phyloP scores from a whole-genome alignment of 345 rosid genomes.

The Physaria fendleri region DNA sequence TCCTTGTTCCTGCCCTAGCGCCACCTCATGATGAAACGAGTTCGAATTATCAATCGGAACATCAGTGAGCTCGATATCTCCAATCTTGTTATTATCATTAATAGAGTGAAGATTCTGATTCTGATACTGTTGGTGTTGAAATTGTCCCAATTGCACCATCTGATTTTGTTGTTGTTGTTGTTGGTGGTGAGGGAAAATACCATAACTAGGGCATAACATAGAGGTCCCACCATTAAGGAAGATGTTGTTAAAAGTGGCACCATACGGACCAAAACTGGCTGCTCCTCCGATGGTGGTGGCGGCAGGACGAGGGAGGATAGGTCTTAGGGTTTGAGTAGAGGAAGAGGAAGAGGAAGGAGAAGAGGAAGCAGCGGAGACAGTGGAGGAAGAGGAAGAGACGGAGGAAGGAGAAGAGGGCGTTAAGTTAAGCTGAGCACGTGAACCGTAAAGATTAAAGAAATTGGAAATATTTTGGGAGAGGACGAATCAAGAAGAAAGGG shows the following conservation, averaged over 20 bases:
- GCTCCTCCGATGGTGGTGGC: constrained; percentile 13
- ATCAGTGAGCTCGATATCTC: constrained; percentile 15
- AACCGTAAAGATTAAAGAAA: constrained; percentile 44
- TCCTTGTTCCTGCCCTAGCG: constrained; percentile 27
- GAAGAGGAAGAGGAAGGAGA: constrained; percentile 45
- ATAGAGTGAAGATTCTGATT: constrained; percentile 9
- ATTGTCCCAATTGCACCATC: constrained; percentile 25
- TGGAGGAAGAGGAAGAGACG: constrained; percentile 36
- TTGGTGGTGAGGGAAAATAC: constrained; percentile 16
- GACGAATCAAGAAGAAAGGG: constrained; percentile 35
- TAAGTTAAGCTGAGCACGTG: constrained; percentile 70
- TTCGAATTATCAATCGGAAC: background rate
- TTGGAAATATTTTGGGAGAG: constrained; percentile 15
- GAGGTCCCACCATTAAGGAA: constrained; percentile 24
- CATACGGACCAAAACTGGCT: constrained; percentile 20
- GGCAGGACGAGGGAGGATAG: constrained; percentile 87
- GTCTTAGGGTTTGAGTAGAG: constrained; percentile 60
- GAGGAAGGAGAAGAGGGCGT: constrained; percentile 38
- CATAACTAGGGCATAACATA: constrained; percentile 24
- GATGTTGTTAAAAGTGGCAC: constrained; percentile 18
- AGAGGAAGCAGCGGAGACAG: constrained; percentile 31
- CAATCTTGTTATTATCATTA: background rate
- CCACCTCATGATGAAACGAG: constrained; percentile 7
- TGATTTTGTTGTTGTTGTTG: constrained; percentile 31
- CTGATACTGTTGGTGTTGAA: constrained; percentile 29